These are phyloP conservation scores for button mushroom (Agaricus bisporus) DNA, from an alignment of 768 basidiomycete genomes.

Conservation along the genomic window DNA sequence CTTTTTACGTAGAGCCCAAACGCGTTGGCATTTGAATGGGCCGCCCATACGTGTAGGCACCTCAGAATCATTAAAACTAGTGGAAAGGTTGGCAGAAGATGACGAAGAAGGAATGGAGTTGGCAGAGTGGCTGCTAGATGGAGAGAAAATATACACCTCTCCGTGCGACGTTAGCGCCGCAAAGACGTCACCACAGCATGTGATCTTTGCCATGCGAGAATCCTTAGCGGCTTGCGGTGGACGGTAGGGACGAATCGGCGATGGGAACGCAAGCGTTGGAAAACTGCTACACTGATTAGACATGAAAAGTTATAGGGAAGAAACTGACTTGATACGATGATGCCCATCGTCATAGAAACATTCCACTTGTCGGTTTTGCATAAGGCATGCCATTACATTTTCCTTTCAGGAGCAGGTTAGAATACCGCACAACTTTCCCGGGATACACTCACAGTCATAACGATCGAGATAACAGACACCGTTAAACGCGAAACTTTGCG, in stretches of 20 bases:
- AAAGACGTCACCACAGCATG: constrained; percentile 71
- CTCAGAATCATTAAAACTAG: constrained; percentile 19
- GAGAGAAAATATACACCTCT: constrained; percentile 83
- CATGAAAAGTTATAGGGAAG: not conserved
- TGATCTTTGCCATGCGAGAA: constrained; percentile 73
- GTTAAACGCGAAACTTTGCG: constrained; percentile 76
- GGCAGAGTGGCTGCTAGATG: constrained; percentile 21
- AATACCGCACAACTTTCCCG: too few species aligned
- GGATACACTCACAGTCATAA: constrained; percentile 50
- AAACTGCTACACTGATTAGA: constrained; percentile 40
- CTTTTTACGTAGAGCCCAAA: constrained; percentile 85
- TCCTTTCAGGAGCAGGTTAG: constrained; percentile 42
- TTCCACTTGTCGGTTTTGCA: constrained; percentile 75
- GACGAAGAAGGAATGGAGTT: constrained; percentile 6
- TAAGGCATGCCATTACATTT: constrained; percentile 73
- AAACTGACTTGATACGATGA: constrained; percentile 64
- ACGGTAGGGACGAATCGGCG: constrained; percentile 71
- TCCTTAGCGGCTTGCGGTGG: constrained; percentile 72
- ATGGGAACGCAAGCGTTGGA: constrained; percentile 69
- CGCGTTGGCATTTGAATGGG: constrained; percentile 74
- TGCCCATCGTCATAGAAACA: constrained; percentile 75
- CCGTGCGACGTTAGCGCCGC: constrained; percentile 81
- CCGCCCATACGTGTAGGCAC: constrained; percentile 22
- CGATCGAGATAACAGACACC: constrained; percentile 62
- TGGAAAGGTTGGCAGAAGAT: constrained; percentile 11